Evolutionary conservation across 2,329 filamentous ascomycete species (phyloP).

Genomic region (Nemania sp.): DNA sequence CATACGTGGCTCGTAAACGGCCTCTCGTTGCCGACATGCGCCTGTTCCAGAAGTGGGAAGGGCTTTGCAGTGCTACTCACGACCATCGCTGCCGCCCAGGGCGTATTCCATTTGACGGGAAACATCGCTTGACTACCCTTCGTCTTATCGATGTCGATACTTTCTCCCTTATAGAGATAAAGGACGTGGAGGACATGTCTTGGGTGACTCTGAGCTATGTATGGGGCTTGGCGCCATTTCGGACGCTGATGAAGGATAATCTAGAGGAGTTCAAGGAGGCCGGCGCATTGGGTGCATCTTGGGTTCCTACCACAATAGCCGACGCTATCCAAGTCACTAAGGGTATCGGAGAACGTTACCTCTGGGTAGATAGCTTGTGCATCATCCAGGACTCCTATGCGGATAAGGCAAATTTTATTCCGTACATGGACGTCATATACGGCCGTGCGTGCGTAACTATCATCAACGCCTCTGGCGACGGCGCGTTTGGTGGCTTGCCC

Average conservation of each 20-base stretch:
- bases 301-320: constrained; percentile 9
- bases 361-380: constrained; percentile 12
- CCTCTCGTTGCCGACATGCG: not conserved
- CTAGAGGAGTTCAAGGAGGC: constrained; percentile 1
- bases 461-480: constrained; percentile 5
- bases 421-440: constrained; percentile 13
- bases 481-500: not conserved
- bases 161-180: not conserved
- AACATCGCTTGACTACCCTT: not conserved
- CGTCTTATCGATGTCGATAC: not conserved
- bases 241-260: not conserved
- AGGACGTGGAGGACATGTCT: not conserved
- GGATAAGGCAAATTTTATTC: constrained; percentile 4
- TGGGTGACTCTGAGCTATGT: constrained; percentile 16
- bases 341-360: constrained; percentile 7
- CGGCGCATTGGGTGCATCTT: not conserved
- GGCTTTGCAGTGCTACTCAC: not conserved
- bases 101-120: not conserved
- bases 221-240: constrained; percentile 5
- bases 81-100: not conserved
- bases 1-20: not conserved
- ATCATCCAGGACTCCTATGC: constrained; percentile 8
- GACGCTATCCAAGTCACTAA: constrained; percentile 12
- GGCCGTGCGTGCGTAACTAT: constrained; percentile 6
- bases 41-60: constrained; percentile 5